Evolutionary conservation across 1,284 basidiomycete genomes (phyloP), one percentile per base, ranked within the genome.

Genomic region (Ganoderma multipileum): DNA sequence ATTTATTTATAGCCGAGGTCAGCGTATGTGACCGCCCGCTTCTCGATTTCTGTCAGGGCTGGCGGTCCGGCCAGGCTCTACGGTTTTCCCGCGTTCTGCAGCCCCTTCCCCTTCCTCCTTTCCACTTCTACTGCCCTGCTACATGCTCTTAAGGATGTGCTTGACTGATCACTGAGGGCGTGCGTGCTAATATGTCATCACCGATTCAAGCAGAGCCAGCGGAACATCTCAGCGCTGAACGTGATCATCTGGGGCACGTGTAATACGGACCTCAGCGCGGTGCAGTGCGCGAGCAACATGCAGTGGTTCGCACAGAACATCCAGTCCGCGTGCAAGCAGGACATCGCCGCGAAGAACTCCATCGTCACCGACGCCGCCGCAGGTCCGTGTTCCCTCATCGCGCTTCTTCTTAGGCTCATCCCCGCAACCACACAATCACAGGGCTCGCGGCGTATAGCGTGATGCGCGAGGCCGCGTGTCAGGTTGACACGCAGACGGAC

Each of bases 211-310:
- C 79, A 93, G 91, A 85, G 87, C 20, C 88, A 93, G 74, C 77
- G 79, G 1, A 89, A 95, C 78, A 79, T 90, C 60, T 86, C 88
- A 0, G 78, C 83, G 44, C 82, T 94, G 72, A 95, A 94, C 75
- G 77, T 82, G 3, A 82, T 95, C 42, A 74, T 95, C 9, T 93
- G 90, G 89, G 92, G 91, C 4, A 93, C 90, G 0, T 94, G 92
- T 78, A 92, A 92, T 75, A 91, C 91, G 9, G 80, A 76, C n/a
- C 76, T 79, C 1, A 77, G 78, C 5, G 76, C 79, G 36, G 81
- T 80, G 38, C 83, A 88, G 70, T 94, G 93, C 74, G 75, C 79
- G 18, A 68, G 79, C 28, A 92, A 89, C 73, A 91, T 94, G 87
- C 82, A 72, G 5, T 88, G 85, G 84, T 92, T 90, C 75, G 83